Base-by-base conservation (phyloP, 1,139 yeast species). In the Sugiyamaella castrensis region DNA sequence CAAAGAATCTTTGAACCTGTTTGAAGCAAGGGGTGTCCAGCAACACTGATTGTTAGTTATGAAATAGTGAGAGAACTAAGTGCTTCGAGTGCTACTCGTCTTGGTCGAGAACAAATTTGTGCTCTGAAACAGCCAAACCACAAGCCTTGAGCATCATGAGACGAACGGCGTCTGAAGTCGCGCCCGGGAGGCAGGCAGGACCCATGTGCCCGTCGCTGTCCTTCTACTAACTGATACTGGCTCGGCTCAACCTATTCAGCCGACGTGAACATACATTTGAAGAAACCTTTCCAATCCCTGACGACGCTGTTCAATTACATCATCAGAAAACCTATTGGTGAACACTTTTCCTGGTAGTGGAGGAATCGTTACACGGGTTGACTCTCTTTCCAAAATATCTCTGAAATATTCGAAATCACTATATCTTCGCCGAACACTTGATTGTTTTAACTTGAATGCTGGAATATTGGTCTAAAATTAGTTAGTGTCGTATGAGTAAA, bases 11-110 rank as follows among this genome's bases (percentile, higher is more conserved):
- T 80, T n/a, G 92, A 81, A 0, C 96, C 95, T 0, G 96, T 87
- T 68, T 92, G 98, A 51, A 92, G 71, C 53, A 92, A 71, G 1
- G 98, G 98, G 66, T 92, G 98, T 8, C 96, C 95, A 15, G 95
- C 95, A 10, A 92, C 95, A 27, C 71, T 67, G 37, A n/a, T 19
- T 9, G 30, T 33, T 33, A 33, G 37, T 33, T 13, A 10, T 9
- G 15, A 15, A 11, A 30, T 7, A 35, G 15, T n/a, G 37, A 37
- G 27, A 31, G 38, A 32, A n/a, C 15, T n/a, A n/a, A n/a, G n/a
- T n/a, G n/a, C n/a, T n/a, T n/a, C n/a, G n/a, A n/a, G n/a, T n/a
- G n/a, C n/a, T n/a, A n/a, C n/a, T n/a, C n/a, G n/a, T n/a, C n/a
- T n/a, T n/a, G n/a, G n/a, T n/a, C n/a, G n/a, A n/a, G n/a, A n/a